These are phyloP conservation scores for Amborella trichopoda DNA, from an alignment of 164 flowering plant species.

Conservation along the genomic window DNA sequence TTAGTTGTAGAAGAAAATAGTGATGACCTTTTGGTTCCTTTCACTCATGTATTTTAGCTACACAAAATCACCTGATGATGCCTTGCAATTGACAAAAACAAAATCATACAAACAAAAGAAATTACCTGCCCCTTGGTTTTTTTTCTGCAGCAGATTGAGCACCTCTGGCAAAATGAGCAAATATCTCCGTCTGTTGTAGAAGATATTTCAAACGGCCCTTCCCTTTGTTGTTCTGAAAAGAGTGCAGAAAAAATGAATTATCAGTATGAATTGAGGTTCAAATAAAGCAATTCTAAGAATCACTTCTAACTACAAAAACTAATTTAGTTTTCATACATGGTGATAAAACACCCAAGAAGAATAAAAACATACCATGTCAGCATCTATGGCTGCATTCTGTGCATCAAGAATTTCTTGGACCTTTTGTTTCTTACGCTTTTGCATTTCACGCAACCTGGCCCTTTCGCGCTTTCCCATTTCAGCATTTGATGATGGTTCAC, in stretches of 20 bases:
- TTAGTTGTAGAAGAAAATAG: too few species aligned
- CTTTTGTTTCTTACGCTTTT: conserved; percentile 73
- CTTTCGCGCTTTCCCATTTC: conserved; percentile 71
- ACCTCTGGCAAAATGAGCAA: conserved; percentile 96
- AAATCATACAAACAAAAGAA: too few species aligned
- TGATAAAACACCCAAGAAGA: too few species aligned
- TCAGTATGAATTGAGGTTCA: neutral
- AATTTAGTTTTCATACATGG: too few species aligned
- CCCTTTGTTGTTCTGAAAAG: conserved; percentile 66
- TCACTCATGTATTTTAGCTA: too few species aligned
- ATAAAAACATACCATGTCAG: conserved; percentile 96
- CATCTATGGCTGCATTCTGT: conserved; percentile 88
- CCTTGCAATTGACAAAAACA: too few species aligned
- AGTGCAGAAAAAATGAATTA: neutral
- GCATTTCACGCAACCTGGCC: conserved; percentile 72
- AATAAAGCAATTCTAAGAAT: neutral
- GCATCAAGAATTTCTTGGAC: conserved; percentile 71
- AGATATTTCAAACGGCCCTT: conserved; percentile 92
- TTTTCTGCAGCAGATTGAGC: conserved; percentile 51
- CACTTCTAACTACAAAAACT: too few species aligned
- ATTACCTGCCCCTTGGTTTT: conserved; percentile 77
- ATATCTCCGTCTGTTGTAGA: conserved; percentile 88
- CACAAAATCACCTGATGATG: too few species aligned
- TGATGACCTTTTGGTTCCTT: too few species aligned
- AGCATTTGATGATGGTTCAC: conserved; percentile 11